Evolutionary conservation across 179 eudicot genomes (phyloP).

Genomic region (Spinacia oleracea): DNA sequence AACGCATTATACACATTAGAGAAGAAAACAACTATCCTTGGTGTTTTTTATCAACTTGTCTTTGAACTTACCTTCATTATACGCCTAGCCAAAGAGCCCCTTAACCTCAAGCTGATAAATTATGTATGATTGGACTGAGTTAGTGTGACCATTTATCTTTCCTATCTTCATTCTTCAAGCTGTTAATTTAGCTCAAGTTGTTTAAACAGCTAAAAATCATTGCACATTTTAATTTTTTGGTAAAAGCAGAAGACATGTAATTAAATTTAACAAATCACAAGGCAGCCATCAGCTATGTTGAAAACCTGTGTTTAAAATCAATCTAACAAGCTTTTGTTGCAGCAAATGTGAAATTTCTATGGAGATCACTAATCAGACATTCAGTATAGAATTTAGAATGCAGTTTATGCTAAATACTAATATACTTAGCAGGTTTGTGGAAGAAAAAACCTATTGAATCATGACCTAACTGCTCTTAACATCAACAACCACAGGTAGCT

Average conservation of each 20-base stretch:
- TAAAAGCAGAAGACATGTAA: neutral
- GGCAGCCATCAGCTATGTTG: neutral
- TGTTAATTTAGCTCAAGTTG: neutral
- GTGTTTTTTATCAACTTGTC: neutral
- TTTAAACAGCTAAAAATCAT: neutral
- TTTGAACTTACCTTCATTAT: neutral
- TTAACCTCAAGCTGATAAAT: neutral
- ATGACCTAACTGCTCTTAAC: neutral
- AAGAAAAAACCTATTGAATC: neutral
- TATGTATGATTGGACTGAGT: neutral
- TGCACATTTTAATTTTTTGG: neutral
- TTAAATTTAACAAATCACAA: neutral
- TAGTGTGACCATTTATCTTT: neutral
- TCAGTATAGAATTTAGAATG: neutral
- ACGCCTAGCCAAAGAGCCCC: neutral
- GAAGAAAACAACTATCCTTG: neutral
- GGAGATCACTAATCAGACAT: neutral
- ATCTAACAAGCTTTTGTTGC: neutral
- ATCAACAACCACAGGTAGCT: neutral
- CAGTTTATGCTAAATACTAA: neutral
- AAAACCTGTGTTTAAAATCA: neutral
- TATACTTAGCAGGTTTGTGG: neutral
- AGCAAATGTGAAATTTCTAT: neutral
- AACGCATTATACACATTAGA: neutral
- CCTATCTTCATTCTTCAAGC: neutral